phyloP scores from a whole-genome alignment of 805 yeast genomes.

The Candida easanensis region DNA sequence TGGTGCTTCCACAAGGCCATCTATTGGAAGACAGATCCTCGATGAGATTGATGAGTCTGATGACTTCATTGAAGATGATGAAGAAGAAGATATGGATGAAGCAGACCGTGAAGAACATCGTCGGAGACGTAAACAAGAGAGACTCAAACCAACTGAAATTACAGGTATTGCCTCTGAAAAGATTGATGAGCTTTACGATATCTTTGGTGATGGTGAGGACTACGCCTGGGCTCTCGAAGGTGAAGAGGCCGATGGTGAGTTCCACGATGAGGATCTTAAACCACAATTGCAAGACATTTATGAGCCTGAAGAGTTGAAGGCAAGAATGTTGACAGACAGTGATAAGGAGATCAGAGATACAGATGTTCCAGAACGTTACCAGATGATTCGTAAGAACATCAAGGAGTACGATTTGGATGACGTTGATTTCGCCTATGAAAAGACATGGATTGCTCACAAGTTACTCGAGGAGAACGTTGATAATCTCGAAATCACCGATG shows the following conservation, averaged over 20 bases:
- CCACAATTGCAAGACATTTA: slow-evolving; percentile 80
- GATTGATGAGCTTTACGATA: slow-evolving; percentile 88
- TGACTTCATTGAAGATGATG: slow-evolving; percentile 97
- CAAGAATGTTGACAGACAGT: slow-evolving; percentile 85
- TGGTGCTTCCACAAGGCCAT: slow-evolving; percentile 25
- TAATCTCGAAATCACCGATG: slow-evolving; percentile 30
- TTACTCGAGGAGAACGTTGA: slow-evolving; percentile 34
- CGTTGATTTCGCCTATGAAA: slow-evolving; percentile 68
- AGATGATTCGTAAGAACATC: slow-evolving; percentile 64
- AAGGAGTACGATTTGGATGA: slow-evolving; percentile 65
- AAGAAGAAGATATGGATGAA: slow-evolving; percentile 84
- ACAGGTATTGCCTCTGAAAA: slow-evolving; percentile 80
- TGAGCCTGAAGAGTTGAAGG: slow-evolving; percentile 90
- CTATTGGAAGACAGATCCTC: slow-evolving; percentile 34
- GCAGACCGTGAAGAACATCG: slow-evolving; percentile 50
- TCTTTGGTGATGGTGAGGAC: slow-evolving; percentile 95
- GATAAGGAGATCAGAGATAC: slow-evolving; percentile 84
- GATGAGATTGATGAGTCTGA: slow-evolving; percentile 96
- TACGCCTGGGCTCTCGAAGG: slow-evolving; percentile 98
- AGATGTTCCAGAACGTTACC: slow-evolving; percentile 92
- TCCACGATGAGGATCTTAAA: slow-evolving; percentile 40
- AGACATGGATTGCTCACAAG: slow-evolving; percentile 74
- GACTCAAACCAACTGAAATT: slow-evolving; percentile 54
- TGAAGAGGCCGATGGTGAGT: slow-evolving; percentile 55
- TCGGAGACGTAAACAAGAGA: slow-evolving; percentile 41